phyloP scores from a whole-genome alignment of 2,329 filamentous ascomycete genomes.

The Falciphora oryzae region DNA sequence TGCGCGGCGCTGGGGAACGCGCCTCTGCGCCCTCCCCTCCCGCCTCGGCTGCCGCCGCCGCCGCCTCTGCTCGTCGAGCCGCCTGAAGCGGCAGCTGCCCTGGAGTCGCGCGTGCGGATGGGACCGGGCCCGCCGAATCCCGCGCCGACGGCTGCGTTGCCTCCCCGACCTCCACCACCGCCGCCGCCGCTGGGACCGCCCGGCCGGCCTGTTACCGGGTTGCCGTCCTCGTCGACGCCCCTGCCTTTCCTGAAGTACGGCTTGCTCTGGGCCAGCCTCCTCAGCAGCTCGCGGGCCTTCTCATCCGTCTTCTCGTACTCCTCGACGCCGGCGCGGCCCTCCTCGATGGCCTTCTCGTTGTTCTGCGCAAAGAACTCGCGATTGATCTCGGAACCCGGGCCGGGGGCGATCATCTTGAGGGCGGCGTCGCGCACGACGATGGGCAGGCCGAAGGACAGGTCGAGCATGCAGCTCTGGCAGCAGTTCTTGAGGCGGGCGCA shows the following conservation, averaged over 20 bases:
- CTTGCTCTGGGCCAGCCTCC: constrained; percentile 82
- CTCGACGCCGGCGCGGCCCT: constrained; percentile 77
- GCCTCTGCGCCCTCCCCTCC: constrained; percentile 38
- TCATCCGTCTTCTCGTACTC: constrained; percentile 97
- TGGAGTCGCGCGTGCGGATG: constrained; percentile 67
- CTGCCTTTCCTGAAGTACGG: constrained; percentile 91
- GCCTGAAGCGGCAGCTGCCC: constrained; percentile 44
- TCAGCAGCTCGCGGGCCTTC: constrained; percentile 83
- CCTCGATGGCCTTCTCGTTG: constrained; percentile 91
- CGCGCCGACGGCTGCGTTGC: constrained; percentile 46
- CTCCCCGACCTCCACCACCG: constrained; percentile 17
- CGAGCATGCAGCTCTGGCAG: constrained; percentile 98
- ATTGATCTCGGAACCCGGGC: constrained; percentile 88
- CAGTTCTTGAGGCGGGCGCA: constrained; percentile 98
- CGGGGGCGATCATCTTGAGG: constrained; percentile 94
- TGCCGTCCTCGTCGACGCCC: constrained; percentile 57
- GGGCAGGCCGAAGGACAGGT: constrained; percentile 90
- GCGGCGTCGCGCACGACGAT: constrained; percentile 94
- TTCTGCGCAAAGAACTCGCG: constrained; percentile 97
- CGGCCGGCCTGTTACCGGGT: constrained; percentile 26
- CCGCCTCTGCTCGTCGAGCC: constrained; percentile 16
- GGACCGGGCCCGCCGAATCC: constrained; percentile 64
- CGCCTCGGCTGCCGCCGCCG: constrained; percentile 1
- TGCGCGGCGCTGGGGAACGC: constrained; percentile 66
- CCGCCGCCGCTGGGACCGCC: constrained; percentile 26